Conservation (phyloP, 306 rosid genomes). For the Biancaea sappan region DNA sequence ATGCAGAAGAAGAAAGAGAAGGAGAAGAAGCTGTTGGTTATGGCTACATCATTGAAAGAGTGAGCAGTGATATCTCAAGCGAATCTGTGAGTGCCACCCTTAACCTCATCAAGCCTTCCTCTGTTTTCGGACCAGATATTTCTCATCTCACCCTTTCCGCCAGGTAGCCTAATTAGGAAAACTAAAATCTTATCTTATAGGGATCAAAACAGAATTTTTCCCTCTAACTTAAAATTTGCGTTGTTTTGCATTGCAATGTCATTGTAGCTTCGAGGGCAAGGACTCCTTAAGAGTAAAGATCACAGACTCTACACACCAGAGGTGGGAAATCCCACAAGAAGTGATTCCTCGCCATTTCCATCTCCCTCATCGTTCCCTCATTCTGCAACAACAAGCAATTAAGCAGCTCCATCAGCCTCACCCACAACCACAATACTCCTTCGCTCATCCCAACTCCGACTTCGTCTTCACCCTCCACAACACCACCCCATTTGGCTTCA, state of each 20-base stretch:
- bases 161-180: too few relatives aligned
- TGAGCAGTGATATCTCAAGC: slow-evolving; percentile 24
- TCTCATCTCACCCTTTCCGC: too few relatives aligned
- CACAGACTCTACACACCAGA: slow-evolving; percentile 45
- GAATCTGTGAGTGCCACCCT: slow-evolving; percentile 61
- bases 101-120: slow-evolving; percentile 52
- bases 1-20: too few relatives aligned
- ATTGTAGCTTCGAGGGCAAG: slow-evolving; percentile 55
- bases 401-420: neutral
- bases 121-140: slow-evolving; percentile 61
- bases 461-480: slow-evolving; percentile 61
- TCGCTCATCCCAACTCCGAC: slow-evolving; percentile 55
- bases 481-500: slow-evolving; percentile 77
- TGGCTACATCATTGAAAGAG: too few relatives aligned
- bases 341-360: slow-evolving; percentile 51
- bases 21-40: too few relatives aligned
- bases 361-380: neutral
- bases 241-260: too few relatives aligned
- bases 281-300: slow-evolving; percentile 63
- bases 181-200: too few relatives aligned
- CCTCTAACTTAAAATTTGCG: too few relatives aligned
- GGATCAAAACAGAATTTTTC: too few relatives aligned
- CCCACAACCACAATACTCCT: neutral
- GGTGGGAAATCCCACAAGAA: slow-evolving; percentile 79
- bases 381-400: neutral